Percentiles rank a stretch among this genome's conserved stretches.
Evolutionary conservation across 225 moss, liverwort and hornwort species (phyloP).

Genomic region (Pseudisothecium myosuroides): DNA sequence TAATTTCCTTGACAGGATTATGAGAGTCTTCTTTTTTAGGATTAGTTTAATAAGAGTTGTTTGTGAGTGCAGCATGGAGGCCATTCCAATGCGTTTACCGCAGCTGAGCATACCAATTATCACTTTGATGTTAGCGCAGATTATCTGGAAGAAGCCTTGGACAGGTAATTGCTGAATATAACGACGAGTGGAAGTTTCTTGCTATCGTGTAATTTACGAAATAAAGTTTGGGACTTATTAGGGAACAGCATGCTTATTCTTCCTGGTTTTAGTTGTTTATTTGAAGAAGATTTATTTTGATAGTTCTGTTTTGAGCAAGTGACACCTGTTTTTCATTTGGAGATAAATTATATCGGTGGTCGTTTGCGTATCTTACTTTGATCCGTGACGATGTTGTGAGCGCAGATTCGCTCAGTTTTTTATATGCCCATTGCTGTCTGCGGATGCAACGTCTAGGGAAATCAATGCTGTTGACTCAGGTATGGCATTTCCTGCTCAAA

Average conservation of each 20-base stretch:
- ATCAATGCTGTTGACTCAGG: constrained; percentile 94
- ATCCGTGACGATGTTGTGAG: background rate
- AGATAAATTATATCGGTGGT: background rate
- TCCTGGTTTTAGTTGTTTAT: background rate
- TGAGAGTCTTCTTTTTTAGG: background rate
- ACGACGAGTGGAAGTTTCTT: background rate
- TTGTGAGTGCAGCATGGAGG: constrained; percentile 81
- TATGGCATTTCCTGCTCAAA: background rate
- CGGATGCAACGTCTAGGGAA: constrained; percentile 92
- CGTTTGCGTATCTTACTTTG: background rate
- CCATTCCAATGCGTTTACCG: constrained; percentile 93
- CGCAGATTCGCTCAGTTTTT: constrained; percentile 95
- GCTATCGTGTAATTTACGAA: background rate
- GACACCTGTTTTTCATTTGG: background rate
- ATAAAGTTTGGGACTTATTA: background rate
- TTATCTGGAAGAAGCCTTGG: constrained; percentile 83
- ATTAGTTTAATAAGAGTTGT: background rate
- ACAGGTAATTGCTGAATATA: constrained; percentile 43
- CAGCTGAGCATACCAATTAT: constrained; percentile 88
- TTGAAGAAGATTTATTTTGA: background rate
- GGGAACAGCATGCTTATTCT: background rate
- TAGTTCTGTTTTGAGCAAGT: background rate
- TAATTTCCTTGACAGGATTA: background rate
- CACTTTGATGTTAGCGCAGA: constrained; percentile 96
- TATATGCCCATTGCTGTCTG: constrained; percentile 85